Conservation (phyloP, 192 early-diverging fungal species). For the Dimargaris verticillata region DNA sequence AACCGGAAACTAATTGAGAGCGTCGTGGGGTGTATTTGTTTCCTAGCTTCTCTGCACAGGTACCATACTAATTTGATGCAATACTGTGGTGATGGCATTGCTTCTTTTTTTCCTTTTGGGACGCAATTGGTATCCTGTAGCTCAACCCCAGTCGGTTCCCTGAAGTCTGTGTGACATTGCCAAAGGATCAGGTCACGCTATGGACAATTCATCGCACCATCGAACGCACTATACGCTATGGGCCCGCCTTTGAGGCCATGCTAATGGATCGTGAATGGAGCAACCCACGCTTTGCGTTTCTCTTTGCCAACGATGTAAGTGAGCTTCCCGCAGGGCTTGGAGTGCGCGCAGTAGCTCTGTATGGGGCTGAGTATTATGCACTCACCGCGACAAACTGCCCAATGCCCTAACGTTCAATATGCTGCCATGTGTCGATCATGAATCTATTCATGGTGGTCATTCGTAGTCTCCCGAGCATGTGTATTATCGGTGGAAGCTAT, state of each 20-base stretch:
- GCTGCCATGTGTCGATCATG: neutral
- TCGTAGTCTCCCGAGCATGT: constrained; percentile 50
- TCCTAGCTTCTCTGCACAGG: too few relatives aligned
- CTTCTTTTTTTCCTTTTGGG: too few relatives aligned
- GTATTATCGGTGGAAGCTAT: constrained; percentile 88
- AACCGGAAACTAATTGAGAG: too few relatives aligned
- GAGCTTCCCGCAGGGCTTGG: too few relatives aligned
- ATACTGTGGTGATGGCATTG: too few relatives aligned
- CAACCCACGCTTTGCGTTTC: constrained; percentile 54
- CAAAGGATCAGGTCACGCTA: constrained; percentile 31
- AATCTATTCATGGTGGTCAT: constrained; percentile 3
- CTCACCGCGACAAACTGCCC: too few relatives aligned
- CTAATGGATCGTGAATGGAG: constrained; percentile 43
- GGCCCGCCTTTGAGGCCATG: constrained; percentile 53
- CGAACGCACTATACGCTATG: constrained; percentile 59
- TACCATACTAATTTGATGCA: too few relatives aligned
- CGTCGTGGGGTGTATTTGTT: too few relatives aligned
- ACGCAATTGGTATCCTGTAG: too few relatives aligned
- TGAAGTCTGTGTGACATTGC: constrained; percentile 50
- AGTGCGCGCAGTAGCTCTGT: too few relatives aligned
- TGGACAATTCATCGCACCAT: constrained; percentile 70
- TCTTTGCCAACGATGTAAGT: constrained; percentile 51
- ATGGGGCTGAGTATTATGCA: too few relatives aligned
- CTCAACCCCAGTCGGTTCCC: constrained; percentile 13
- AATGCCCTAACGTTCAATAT: too few relatives aligned